Evolutionary conservation across 2,329 filamentous ascomycete species (phyloP), one percentile per base, ranked within the genome.

Genomic region (Fusarium anguioides): DNA sequence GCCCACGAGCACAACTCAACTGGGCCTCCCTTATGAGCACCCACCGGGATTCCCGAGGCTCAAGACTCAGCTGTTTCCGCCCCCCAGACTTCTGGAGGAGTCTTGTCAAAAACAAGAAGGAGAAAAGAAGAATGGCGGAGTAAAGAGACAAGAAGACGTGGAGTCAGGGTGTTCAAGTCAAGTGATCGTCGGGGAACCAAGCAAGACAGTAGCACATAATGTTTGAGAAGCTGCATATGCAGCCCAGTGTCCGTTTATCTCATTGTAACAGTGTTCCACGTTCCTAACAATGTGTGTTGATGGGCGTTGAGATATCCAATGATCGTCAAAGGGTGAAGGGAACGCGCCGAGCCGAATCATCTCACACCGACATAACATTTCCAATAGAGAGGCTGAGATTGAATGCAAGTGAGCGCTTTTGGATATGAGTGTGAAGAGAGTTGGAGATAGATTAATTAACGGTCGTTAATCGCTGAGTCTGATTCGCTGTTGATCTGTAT

Each of bases 291-390:
- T 18, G 15, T 33, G 39, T 33, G 64, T 26, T 29, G 39, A 27
- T 14, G 46, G 64, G 55, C 29, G 39, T 68, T 35, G 50, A 57
- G 21, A 50, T 60, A 46, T 47, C 40, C 24, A 24, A 64, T 17
- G 45, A 64, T 64, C 40, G 41, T 23, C 54, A 35, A 35, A 59
- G 23, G 42, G 49, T 42, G 42, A 66, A 63, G 60, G 55, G 59
- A 58, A 44, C 60, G 60, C 44, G 56, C 53, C 67, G 66, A 63
- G 56, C 68, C 67, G 67, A 66, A 39, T 48, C 62, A 35, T 33
- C 17, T 48, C 21, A 29, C 33, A 23, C 35, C 44, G 47, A 58
- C 31, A 41, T 64, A 33, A 44, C 14, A 23, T 51, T 53, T 40
- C 9, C 12, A 39, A 36, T 39, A 31, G 31, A 15, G 21, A 20